phyloP scores from a whole-genome alignment of 352 stramenopile species.

The Pythium dissotocum region DNA sequence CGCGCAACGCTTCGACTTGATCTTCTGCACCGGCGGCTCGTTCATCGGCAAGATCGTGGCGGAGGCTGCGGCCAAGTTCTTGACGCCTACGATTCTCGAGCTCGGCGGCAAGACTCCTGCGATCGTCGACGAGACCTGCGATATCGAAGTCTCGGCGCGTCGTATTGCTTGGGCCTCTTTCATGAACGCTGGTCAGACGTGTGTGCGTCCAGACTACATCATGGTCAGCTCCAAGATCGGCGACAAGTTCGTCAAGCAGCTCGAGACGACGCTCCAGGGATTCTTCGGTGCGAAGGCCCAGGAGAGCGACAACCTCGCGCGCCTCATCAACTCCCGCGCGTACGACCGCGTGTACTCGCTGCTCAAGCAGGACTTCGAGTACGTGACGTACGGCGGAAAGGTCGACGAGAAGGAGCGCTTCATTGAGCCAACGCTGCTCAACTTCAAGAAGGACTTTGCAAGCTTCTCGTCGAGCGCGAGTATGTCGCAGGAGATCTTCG shows the following conservation, averaged over 20 bases:
- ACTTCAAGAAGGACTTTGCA: constrained; percentile 69
- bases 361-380: constrained; percentile 57
- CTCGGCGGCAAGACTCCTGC: constrained; percentile 92
- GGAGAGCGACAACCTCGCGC: constrained; percentile 47
- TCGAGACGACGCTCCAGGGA: constrained; percentile 37
- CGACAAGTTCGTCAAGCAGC: constrained; percentile 45
- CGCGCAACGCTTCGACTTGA: constrained; percentile 75
- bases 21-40: constrained; percentile 71
- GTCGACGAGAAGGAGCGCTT: constrained; percentile 72
- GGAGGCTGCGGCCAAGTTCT: constrained; percentile 86
- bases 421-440: constrained; percentile 88
- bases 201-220: constrained; percentile 93
- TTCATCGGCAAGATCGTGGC: constrained; percentile 89
- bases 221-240: constrained; percentile 78
- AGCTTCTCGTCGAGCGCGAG: constrained; percentile 54
- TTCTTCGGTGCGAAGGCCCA: constrained; percentile 68
- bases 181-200: constrained; percentile 94
- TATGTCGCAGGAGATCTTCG: constrained; percentile 96
- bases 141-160: constrained; percentile 56
- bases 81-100: constrained; percentile 94
- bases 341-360: constrained; percentile 54
- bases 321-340: constrained; percentile 66
- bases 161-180: constrained; percentile 87
- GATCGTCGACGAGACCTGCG: constrained; percentile 76
- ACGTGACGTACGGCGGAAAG: constrained; percentile 58